Base-by-base conservation (phyloP, 2,329 filamentous ascomycete genomes). In the Knoxdaviesia capensis region DNA sequence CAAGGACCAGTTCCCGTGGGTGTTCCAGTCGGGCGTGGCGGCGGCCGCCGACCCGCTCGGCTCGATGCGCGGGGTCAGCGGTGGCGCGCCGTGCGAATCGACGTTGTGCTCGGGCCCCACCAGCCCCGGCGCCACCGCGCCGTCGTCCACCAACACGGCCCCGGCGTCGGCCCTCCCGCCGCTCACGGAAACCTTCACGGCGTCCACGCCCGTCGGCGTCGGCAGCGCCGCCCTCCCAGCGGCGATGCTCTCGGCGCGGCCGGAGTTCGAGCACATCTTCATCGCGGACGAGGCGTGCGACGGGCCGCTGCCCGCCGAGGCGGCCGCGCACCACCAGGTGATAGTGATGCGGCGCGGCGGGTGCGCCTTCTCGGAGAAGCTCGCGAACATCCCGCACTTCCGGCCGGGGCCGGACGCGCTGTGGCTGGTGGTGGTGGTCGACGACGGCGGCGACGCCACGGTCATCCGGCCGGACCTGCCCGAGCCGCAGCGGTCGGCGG, bases 361-460 rank as follows among this genome's bases (percentile, higher is more conserved):
- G 1, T 98, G 90, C 61, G 80, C 71, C 29, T 96, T 96, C 57
- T 78, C 73, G 34, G 62, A 79, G 31, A 98, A 98, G 57, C 62
- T 96, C 1, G 67, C 70, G 41, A 87, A 84, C 48, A 86, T 96
- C n/a, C 86, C 88, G 1, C 71, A 74, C 7, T 88, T 78, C 54
- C 34, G 34, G 8, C 77, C 81, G 0, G 64, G 66, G 0, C 56
- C 64, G 1, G 55, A 58, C 3, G 67, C 76, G 1, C 63, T 96
- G 11, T 82, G 93, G 56, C 69, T 96, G 4, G 84, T 96, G 31
- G 63, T 96, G 37, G 61, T 94, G 0, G 72, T 94, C 5, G 59
- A 62, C 45, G 57, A 61, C 39, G 53, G 55, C 8, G 53, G 52
- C 6, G 48, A 56, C 7, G 56, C 53, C 32, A 52, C 54, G 11